Evolutionary conservation across 2,329 filamentous ascomycete species (phyloP).

Genomic region (Pseudogymnoascus sp.): DNA sequence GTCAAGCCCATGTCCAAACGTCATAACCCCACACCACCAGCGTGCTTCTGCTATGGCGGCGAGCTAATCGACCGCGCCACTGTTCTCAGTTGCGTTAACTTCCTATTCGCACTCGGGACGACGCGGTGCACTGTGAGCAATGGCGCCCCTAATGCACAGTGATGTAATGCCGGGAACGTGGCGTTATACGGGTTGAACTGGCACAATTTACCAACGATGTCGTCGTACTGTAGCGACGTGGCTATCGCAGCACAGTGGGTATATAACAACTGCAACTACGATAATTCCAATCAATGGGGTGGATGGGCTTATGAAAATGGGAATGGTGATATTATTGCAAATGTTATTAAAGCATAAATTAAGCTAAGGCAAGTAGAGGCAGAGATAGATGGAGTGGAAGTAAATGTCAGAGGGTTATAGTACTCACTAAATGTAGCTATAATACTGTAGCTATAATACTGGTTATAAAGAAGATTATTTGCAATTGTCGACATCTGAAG

Average conservation of each 20-base stretch:
- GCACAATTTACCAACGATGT: neutral
- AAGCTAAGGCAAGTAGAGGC: neutral
- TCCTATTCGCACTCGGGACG: neutral
- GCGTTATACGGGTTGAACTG: neutral
- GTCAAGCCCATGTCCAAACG: neutral
- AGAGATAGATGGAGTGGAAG: neutral
- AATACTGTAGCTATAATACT: neutral
- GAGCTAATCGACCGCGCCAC: neutral
- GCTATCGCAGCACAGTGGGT: neutral
- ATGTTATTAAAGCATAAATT: neutral
- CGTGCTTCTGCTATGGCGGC: neutral
- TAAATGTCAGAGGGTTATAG: neutral
- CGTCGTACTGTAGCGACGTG: neutral
- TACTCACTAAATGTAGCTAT: neutral
- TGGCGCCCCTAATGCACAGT: neutral
- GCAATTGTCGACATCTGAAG: neutral
- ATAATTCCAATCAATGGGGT: neutral
- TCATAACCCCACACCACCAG: neutral
- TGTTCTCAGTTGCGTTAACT: neutral
- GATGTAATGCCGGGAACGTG: neutral
- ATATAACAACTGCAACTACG: neutral
- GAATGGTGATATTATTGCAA: neutral
- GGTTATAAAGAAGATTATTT: neutral
- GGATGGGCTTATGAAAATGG: neutral
- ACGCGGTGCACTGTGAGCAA: neutral